Conservation (phyloP, 129 eudicot species). For the Flaveria linearis region DNA sequence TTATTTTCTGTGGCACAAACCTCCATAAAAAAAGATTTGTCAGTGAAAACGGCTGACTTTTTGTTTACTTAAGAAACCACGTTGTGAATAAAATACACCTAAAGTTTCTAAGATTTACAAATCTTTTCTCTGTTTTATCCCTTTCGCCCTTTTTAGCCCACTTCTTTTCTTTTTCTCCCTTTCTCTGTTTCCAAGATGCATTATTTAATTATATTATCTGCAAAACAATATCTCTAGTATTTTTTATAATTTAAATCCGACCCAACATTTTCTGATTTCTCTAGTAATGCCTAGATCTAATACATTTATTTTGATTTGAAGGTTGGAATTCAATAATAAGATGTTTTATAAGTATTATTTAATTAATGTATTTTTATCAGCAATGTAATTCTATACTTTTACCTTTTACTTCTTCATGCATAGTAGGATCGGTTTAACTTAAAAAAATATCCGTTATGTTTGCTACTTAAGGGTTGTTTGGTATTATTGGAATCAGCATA, state of each 20-base stretch:
- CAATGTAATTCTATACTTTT: too few species aligned
- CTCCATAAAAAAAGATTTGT: constrained; percentile 28
- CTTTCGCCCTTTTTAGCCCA: constrained; percentile 18
- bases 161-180: constrained; percentile 26
- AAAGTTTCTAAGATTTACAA: constrained; percentile 21
- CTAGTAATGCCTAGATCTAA: constrained; percentile 4
- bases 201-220: constrained; percentile 17
- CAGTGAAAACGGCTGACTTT: constrained; percentile 38
- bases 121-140: constrained; percentile 12
- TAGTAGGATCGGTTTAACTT: too few species aligned
- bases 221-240: not conserved
- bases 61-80: constrained; percentile 24
- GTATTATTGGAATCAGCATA: too few species aligned
- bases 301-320: not conserved
- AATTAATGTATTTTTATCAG: too few species aligned
- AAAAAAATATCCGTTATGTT: too few species aligned
- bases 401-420: too few species aligned
- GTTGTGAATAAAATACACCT: constrained; percentile 25
- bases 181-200: constrained; percentile 27
- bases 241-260: constrained; percentile 7
- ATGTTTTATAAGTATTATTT: not conserved
- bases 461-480: too few species aligned
- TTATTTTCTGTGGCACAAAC: constrained; percentile 25
- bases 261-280: constrained; percentile 8
- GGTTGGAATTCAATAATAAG: not conserved